These are phyloP conservation scores for Ormosia semicastrata DNA, from an alignment of 306 rosid species.

Conservation along the genomic window DNA sequence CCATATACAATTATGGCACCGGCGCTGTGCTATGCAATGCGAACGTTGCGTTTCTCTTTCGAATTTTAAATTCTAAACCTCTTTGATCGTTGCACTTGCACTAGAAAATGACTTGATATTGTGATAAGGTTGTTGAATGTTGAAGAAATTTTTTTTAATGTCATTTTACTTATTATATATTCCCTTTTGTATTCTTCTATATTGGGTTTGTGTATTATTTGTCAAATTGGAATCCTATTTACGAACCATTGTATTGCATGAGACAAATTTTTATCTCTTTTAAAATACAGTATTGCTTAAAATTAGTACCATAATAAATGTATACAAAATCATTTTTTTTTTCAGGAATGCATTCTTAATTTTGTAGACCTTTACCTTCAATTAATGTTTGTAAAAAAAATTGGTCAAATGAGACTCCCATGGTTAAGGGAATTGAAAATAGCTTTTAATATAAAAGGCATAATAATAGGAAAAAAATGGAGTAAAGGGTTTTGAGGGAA, in stretches of 20 bases:
- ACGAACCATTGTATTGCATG: not conserved
- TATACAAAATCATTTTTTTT: not conserved
- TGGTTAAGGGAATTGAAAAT: not conserved
- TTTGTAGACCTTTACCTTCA: not conserved
- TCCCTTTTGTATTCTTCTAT: not conserved
- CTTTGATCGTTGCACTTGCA: slow-evolving; percentile 31
- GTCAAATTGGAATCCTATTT: not conserved
- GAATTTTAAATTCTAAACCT: slow-evolving; percentile 33
- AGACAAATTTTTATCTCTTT: not conserved
- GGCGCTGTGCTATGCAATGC: slow-evolving; percentile 7
- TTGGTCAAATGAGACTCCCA: not conserved
- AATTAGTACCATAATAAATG: slow-evolving; percentile 11
- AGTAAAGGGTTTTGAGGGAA: not conserved
- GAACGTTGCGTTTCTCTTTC: slow-evolving; percentile 49
- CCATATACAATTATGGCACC: slow-evolving; percentile 30
- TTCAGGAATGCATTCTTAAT: not conserved
- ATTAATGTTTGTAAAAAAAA: not conserved
- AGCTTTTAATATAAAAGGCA: not conserved
- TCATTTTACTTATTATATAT: not conserved
- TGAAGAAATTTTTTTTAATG: not conserved
- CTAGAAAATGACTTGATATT: slow-evolving; percentile 38
- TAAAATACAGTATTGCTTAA: not conserved
- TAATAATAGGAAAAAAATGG: not conserved
- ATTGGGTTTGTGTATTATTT: not conserved
- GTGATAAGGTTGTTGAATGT: slow-evolving; percentile 39